Evolutionary conservation across 2,329 filamentous ascomycete genomes (phyloP), one percentile per base, ranked within the genome.

Genomic region (Microsporum canis): DNA sequence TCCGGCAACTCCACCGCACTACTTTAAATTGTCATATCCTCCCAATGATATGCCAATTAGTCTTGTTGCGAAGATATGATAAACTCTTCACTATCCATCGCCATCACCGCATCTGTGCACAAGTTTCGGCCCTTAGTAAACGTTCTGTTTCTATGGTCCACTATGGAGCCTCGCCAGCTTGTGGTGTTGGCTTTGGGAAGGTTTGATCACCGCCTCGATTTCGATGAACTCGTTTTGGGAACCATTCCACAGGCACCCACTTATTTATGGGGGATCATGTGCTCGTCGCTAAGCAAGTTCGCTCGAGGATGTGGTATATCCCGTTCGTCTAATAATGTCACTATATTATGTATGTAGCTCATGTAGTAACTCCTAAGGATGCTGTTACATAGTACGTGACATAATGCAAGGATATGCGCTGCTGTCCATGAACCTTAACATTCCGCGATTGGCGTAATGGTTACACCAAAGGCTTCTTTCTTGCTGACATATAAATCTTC

Each of bases 11-110:
- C 33, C 31, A 47, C 31, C 88, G 90, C 90, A 92, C 88, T 87
- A 88, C 88, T 87, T 95, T 96, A 88, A 96, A 91, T 94, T 95
- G 89, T 83, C 89, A 91, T 83, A 82, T 80, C 79, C 80, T 83
- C 78, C 82, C 88, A 83, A 83, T 92, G 86, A 85, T 84, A 84
- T 91, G 89, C 85, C 87, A 86, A 94, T 91, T 86, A 94, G 91
- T 96, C 91, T 88, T 84, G 86, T 88, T 95, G 91, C 91, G 89
- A 80, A 96, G 81, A 96, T 82, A 66, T 68, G 81, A 68, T 67
- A 59, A 53, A 68, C 64, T 67, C 70, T 72, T 71, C 67, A 36
- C 65, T 69, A 73, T 73, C 72, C 67, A 67, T 68, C 65, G 64
- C 58, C 55, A 33, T 58, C 43, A 17, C 43, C 45, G 39, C n/a